phyloP scores from a whole-genome alignment of 2,329 filamentous ascomycete genomes.

The Chaetomium sp. region DNA sequence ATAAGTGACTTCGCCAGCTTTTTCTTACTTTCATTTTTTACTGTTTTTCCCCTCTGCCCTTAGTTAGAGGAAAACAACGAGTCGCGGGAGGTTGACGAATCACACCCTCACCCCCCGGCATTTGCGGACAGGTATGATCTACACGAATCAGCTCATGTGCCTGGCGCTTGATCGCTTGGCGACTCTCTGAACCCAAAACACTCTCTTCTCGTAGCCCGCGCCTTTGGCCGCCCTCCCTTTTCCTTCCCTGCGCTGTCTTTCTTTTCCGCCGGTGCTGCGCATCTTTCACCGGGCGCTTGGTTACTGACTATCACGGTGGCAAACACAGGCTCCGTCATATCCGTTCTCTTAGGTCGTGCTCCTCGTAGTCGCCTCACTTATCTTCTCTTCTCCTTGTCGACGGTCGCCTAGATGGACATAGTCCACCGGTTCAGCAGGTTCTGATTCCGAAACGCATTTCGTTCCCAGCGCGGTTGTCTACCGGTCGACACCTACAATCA shows the following conservation, averaged over 20 bases:
- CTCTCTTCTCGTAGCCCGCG: conserved; percentile 19
- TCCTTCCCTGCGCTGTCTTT: conserved; percentile 18
- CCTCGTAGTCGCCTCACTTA: conserved; percentile 3
- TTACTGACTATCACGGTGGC: conserved; percentile 30
- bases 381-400: conserved; percentile 15
- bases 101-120: background rate
- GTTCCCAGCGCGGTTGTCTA: conserved; percentile 13
- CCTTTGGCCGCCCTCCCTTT: conserved; percentile 18
- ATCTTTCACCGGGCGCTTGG: conserved; percentile 28
- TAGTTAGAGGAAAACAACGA: background rate
- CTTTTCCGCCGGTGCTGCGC: conserved; percentile 20
- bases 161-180: conserved; percentile 31
- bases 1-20: background rate
- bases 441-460: conserved; percentile 36
- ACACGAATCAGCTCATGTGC: conserved; percentile 35
- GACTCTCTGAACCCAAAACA: conserved; percentile 28
- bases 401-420: conserved; percentile 29
- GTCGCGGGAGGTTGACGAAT: background rate
- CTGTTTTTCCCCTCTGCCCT: conserved; percentile 1
- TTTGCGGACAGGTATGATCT: conserved; percentile 39
- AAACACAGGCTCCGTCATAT: conserved; percentile 30
- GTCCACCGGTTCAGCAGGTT: conserved; percentile 45
- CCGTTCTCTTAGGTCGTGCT: conserved; percentile 25
- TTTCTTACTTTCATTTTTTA: conserved; percentile 1
- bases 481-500: conserved; percentile 8